Conservation (phyloP, 2,329 filamentous ascomycete genomes). For the Parastagonospora avenae region DNA sequence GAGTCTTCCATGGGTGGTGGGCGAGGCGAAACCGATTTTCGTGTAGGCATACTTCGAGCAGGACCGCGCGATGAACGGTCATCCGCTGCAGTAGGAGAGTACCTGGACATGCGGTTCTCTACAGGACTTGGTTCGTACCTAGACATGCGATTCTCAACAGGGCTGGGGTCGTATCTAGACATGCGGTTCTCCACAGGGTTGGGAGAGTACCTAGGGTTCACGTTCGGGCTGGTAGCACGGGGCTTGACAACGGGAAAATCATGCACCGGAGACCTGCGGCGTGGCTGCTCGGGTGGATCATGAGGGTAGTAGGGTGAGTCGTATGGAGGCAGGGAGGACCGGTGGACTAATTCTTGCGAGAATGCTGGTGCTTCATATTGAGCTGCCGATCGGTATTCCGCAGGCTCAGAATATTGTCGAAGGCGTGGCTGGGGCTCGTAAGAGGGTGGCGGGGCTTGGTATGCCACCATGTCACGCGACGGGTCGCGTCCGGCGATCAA, state of each 20-base stretch:
- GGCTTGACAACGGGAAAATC: conserved; percentile 51
- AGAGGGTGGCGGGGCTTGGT: conserved; percentile 26
- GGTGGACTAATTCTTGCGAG: conserved; percentile 36
- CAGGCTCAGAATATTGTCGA: conserved; percentile 41
- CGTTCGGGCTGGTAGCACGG: conserved; percentile 50
- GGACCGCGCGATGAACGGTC: conserved; percentile 48
- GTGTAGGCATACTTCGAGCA: conserved; percentile 56
- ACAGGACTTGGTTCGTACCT: conserved; percentile 22
- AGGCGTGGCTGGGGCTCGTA: conserved; percentile 31
- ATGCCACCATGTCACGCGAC: conserved; percentile 28
- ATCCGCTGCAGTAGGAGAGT: conserved; percentile 27
- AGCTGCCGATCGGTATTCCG: conserved; percentile 39
- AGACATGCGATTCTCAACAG: conserved; percentile 36
- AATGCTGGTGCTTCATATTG: conserved; percentile 38
- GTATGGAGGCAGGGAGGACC: conserved; percentile 25
- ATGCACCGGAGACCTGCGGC: conserved; percentile 39
- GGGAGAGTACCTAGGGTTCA: conserved; percentile 26
- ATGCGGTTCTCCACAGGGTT: conserved; percentile 40
- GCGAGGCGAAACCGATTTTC: conserved; percentile 77
- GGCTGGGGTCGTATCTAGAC: conserved; percentile 17
- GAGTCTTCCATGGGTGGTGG: conserved; percentile 55
- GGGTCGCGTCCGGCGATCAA: conserved; percentile 39
- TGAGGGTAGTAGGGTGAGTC: conserved; percentile 53
- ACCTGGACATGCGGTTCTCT: conserved; percentile 36
- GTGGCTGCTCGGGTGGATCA: conserved; percentile 44